Base-by-base conservation (phyloP, 768 basidiomycete species). In the Boletus subparvulus region DNA sequence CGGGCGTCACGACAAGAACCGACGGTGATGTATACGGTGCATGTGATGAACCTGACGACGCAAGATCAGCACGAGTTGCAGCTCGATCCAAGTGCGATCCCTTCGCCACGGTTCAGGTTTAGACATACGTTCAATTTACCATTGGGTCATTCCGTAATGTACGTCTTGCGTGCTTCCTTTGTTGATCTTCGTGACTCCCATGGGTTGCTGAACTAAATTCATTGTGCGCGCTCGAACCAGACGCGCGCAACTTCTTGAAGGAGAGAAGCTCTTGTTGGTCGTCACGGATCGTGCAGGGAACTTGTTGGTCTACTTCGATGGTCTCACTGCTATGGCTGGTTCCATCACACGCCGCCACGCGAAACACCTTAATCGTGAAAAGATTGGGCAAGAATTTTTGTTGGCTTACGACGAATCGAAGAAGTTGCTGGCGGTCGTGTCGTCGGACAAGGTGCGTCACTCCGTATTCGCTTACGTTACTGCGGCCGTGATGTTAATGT, bases 381-480 rank as follows among this genome's bases (percentile, higher is more conserved):
- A 78, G 61, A 73, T 83, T 14, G 83, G 80, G 0, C 64, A 72
- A 4, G 71, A 77, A 7, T 72, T 75, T 45, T n/a, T 80, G 9
- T 50, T 84, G 5, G 74, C 83, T 0, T 83, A 77, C 55, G 82
- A 86, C 45, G 83, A 85, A 59, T 65, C 71, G 12, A 81, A 76
- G 58, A 75, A 78, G 3, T 75, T 80, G 66, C 61, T 86, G 19
- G 76, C 77, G 0, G 55, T 84, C 0, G 78, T 81, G 52, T 70
- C 76, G 6, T 63, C 73, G 0, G 70, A 69, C 6, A 82, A 78
- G 72, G 82, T 44, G 0, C 48, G 39, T 12, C 3, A n/a, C n/a
- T n/a, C n/a, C n/a, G n/a, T n/a, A n/a, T n/a, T n/a, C n/a, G n/a
- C 30, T 26, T 36, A n/a, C 6, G 24, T 47, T 0, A n/a, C 8